A percentile compares a stretch with the other conserved stretches of the same genome.
These are phyloP conservation scores for Petasospora rhodanensis DNA, from an alignment of 1,139 yeast genomes.

Conservation along the genomic window DNA sequence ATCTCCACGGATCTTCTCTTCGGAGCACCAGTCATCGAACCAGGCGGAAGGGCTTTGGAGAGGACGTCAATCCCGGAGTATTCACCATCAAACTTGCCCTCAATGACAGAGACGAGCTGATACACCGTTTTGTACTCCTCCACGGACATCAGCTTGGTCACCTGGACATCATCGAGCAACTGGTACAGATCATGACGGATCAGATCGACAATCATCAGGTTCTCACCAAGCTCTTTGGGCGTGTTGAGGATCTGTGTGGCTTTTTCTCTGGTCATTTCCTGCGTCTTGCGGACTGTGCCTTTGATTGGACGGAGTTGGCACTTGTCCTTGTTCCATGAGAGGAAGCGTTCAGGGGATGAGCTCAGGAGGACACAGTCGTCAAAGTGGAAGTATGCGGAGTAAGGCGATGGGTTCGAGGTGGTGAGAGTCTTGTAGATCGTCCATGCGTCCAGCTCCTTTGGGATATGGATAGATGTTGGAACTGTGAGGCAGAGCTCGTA, in stretches of 20 bases:
- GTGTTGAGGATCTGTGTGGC: conserved; percentile 70
- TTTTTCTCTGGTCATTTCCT: conserved; percentile 43
- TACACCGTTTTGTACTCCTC: conserved; percentile 91
- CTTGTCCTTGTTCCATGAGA: conserved; percentile 58
- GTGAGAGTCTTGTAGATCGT: conserved; percentile 70
- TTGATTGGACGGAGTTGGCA: conserved; percentile 92
- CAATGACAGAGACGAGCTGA: conserved; percentile 87
- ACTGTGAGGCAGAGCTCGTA: conserved; percentile 91
- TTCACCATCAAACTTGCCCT: conserved; percentile 44
- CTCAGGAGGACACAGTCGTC: conserved; percentile 71
- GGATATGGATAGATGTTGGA: conserved; percentile 55
- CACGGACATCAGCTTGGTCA: conserved; percentile 78
- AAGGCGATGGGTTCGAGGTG: conserved; percentile 84
- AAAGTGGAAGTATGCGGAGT: conserved; percentile 75
- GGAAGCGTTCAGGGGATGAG: conserved; percentile 91
- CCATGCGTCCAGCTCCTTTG: conserved; percentile 60
- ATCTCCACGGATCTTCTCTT: conserved; percentile 88
- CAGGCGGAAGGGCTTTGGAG: conserved; percentile 85
- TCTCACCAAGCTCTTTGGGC: conserved; percentile 94
- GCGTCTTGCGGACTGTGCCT: conserved; percentile 79
- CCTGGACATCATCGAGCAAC: conserved; percentile 61
- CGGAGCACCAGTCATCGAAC: conserved; percentile 99
- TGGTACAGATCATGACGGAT: conserved; percentile 88
- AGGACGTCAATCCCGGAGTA: conserved; percentile 68
- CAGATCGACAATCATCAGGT: conserved; percentile 93